Conservation (phyloP, 352 stramenopile genomes). For the Phytophthora melonis region DNA sequence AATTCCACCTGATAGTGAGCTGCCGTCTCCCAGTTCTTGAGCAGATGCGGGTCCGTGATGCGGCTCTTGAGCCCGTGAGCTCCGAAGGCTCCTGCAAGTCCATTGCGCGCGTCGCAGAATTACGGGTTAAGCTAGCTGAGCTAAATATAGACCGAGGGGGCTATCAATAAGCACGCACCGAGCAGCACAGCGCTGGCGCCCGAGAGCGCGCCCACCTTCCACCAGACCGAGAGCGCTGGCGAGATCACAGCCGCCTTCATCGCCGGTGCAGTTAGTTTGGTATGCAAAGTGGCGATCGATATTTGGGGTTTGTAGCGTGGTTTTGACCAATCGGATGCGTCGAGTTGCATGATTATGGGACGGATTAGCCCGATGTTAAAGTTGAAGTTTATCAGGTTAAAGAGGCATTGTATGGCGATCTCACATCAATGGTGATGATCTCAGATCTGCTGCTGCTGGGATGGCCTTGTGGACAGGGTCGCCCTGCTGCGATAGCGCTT, state of each 20-base stretch:
- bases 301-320: constrained; percentile 11
- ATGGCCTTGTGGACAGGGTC: not conserved
- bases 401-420: not conserved
- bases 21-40: constrained; percentile 89
- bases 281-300: not conserved
- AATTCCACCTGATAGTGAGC: constrained; percentile 69
- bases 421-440: not conserved
- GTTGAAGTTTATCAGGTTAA: constrained; percentile 25
- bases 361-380: too few species aligned
- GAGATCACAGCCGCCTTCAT: constrained; percentile 73
- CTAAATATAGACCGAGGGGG: not conserved
- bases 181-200: constrained; percentile 71
- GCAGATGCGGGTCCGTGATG: constrained; percentile 78
- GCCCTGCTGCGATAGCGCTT: not conserved
- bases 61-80: constrained; percentile 73
- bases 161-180: constrained; percentile 40
- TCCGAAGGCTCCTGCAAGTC: constrained; percentile 71
- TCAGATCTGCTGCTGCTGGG: not conserved
- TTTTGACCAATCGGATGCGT: constrained; percentile 30
- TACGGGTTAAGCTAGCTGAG: not conserved
- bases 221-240: constrained; percentile 77
- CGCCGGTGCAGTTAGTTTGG: not conserved
- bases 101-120: constrained; percentile 17
- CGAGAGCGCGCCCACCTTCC: constrained; percentile 78
- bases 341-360: constrained; percentile 20